A percentile compares a stretch with the other conserved stretches of the same genome.
Evolutionary conservation across 495 filamentous ascomycete species (phyloP).

Genomic region (Pyrenopolyporus hunteri): DNA sequence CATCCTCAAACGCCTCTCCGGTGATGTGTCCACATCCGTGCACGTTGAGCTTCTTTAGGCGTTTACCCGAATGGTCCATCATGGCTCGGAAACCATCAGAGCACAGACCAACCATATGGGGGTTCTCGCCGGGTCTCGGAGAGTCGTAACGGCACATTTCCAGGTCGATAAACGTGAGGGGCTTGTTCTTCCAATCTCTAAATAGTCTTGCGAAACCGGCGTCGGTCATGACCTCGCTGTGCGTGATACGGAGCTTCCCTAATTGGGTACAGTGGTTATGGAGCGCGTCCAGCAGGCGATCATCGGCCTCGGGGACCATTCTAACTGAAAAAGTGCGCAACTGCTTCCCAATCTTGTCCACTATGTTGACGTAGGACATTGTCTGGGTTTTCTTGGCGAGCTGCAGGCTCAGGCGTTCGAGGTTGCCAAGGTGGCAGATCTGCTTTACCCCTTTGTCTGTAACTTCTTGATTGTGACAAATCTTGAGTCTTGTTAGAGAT

Average conservation of each 20-base stretch:
- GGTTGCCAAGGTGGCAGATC: conserved; percentile 61
- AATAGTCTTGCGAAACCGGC: conserved; percentile 74
- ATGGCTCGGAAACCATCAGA: conserved; percentile 74
- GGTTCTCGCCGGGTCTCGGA: conserved; percentile 56
- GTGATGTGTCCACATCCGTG: conserved; percentile 80
- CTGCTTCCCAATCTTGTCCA: conserved; percentile 62
- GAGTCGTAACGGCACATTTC: conserved; percentile 77
- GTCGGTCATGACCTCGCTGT: conserved; percentile 76
- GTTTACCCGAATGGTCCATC: conserved; percentile 79
- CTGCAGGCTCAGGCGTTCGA: conserved; percentile 76
- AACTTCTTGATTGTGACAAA: conserved; percentile 62
- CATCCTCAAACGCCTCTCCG: conserved; percentile 67
- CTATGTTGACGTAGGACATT: conserved; percentile 62
- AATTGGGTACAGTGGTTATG: conserved; percentile 71
- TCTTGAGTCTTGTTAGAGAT: conserved; percentile 73
- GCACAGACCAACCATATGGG: conserved; percentile 70
- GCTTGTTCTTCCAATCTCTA: conserved; percentile 71
- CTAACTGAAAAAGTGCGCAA: conserved; percentile 77
- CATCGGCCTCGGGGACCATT: conserved; percentile 61
- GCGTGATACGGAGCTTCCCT: conserved; percentile 75
- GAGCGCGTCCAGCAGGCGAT: conserved; percentile 67
- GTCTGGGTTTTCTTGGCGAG: conserved; percentile 61
- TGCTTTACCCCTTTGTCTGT: conserved; percentile 52
- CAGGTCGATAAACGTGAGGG: conserved; percentile 71
- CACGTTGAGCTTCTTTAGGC: conserved; percentile 69